A percentile compares a stretch with the other conserved stretches of the same genome.
Conservation (phyloP, 1,284 basidiomycete genomes). For the Cutaneotrichosporon spelunceum region DNA sequence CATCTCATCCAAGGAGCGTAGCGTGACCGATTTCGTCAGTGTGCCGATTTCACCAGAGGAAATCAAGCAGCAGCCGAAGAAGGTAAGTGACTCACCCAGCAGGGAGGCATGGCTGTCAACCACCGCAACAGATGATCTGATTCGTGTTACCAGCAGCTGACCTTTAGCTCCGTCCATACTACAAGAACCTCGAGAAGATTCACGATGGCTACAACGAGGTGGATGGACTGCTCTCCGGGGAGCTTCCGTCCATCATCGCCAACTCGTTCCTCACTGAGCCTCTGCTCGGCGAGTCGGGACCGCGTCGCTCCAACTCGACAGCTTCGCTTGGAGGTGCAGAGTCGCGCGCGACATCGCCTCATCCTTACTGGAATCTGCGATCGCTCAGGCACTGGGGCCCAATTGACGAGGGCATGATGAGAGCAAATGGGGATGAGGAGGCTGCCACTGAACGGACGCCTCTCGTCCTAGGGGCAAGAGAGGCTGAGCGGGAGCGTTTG, state of each 20-base stretch:
- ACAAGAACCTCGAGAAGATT: constrained; percentile 38
- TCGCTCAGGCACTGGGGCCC: background rate
- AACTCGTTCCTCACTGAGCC: constrained; percentile 33
- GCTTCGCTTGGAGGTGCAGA: background rate
- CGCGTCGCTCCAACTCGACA: background rate
- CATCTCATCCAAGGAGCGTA: constrained; percentile 36
- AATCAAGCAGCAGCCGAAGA: constrained; percentile 39
- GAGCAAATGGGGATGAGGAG: constrained; percentile 15
- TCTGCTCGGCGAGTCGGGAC: background rate
- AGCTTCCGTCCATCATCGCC: constrained; percentile 45
- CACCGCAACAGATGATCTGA: background rate
- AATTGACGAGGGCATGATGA: constrained; percentile 2
- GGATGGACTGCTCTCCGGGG: constrained; percentile 45
- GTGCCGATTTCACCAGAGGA: constrained; percentile 38
- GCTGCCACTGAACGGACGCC: constrained; percentile 27
- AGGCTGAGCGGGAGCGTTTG: constrained; percentile 39
- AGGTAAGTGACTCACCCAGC: constrained; percentile 29
- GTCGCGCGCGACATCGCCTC: background rate
- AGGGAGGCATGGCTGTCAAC: background rate
- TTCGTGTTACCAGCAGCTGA: constrained; percentile 8
- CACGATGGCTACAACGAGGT: constrained; percentile 48
- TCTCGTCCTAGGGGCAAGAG: constrained; percentile 31
- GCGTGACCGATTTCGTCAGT: constrained; percentile 32
- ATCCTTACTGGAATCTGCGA: constrained; percentile 2
- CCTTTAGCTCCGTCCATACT: constrained; percentile 44